Evolutionary conservation across 441 rosid genomes (phyloP).

Genomic region (Croton setiger): DNA sequence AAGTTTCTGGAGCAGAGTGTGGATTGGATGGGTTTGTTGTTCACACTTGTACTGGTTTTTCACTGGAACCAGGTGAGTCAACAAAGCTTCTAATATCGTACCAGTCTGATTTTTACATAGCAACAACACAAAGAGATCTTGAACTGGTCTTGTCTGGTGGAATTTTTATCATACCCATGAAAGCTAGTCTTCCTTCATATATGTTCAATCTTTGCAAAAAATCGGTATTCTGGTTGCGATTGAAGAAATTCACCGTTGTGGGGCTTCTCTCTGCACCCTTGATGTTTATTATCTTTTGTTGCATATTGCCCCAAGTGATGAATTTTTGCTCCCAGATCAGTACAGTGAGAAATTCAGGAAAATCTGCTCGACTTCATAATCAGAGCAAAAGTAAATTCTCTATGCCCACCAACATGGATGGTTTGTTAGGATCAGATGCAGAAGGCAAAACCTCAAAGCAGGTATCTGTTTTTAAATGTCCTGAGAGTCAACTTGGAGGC

Average conservation of each 20-base stretch:
- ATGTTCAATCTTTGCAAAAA: slow-evolving; percentile 62
- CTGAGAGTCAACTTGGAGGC: slow-evolving; percentile 21
- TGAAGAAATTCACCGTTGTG: slow-evolving; percentile 49
- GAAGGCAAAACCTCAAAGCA: slow-evolving; percentile 35
- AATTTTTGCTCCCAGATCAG: slow-evolving; percentile 30
- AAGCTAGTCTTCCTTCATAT: slow-evolving; percentile 56
- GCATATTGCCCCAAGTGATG: slow-evolving; percentile 34
- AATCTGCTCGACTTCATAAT: slow-evolving; percentile 27
- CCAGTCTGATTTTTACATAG: slow-evolving; percentile 47
- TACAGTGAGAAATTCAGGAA: slow-evolving; percentile 26
- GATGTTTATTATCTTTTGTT: slow-evolving; percentile 46
- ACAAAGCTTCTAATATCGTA: slow-evolving; percentile 56
- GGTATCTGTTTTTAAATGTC: slow-evolving; percentile 25
- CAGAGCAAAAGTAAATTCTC: slow-evolving; percentile 30
- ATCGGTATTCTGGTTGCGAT: slow-evolving; percentile 52
- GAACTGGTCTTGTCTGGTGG: slow-evolving; percentile 58
- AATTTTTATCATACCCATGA: slow-evolving; percentile 63
- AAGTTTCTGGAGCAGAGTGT: slow-evolving; percentile 55
- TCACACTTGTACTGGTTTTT: slow-evolving; percentile 49
- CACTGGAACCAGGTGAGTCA: slow-evolving; percentile 65
- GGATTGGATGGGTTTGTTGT: slow-evolving; percentile 54
- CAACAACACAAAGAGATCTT: slow-evolving; percentile 48
- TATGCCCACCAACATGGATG: slow-evolving; percentile 37
- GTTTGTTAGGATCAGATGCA: slow-evolving; percentile 37
- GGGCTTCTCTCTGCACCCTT: slow-evolving; percentile 43